Percentiles rank a stretch among this genome's conserved stretches.
Evolutionary conservation across 139 green algal species (phyloP).

Genomic region (Prasinococcaceae sp.): DNA sequence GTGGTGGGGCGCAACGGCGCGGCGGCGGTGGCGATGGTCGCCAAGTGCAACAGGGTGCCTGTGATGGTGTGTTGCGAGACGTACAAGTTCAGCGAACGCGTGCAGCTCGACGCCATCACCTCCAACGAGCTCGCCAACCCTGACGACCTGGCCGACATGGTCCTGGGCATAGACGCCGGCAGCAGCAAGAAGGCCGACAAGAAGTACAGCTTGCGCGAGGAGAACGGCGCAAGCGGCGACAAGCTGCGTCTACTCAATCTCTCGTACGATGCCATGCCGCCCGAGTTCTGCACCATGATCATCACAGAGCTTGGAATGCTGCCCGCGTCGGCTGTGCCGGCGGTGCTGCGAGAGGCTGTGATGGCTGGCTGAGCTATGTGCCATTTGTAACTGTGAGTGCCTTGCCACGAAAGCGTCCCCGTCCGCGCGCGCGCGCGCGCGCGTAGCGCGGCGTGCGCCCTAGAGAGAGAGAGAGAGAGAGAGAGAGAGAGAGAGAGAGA

Average conservation of each 20-base stretch:
- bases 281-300: conserved; percentile 78
- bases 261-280: conserved; percentile 85
- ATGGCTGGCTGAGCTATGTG: too few relatives aligned
- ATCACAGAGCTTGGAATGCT: conserved; percentile 87
- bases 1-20: conserved; percentile 68
- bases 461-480: too few relatives aligned
- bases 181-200: conserved; percentile 28
- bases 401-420: too few relatives aligned
- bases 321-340: too few relatives aligned
- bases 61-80: conserved; percentile 87
- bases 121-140: conserved; percentile 84
- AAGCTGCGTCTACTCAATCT: conserved; percentile 72
- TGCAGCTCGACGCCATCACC: conserved; percentile 61
- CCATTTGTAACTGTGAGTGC: too few relatives aligned
- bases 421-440: too few relatives aligned
- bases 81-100: conserved; percentile 87
- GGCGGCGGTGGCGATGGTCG: conserved; percentile 69
- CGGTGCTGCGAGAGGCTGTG: conserved; percentile 81
- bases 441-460: too few relatives aligned
- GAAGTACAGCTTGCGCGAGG: too few relatives aligned
- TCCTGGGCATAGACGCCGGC: conserved; percentile 18
- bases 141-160: conserved; percentile 34
- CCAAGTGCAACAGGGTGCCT: conserved; percentile 39
- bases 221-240: too few relatives aligned
- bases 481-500: too few relatives aligned